Base-by-base conservation (phyloP, 768 basidiomycete species). In the Mycena olivaceomarginata region DNA sequence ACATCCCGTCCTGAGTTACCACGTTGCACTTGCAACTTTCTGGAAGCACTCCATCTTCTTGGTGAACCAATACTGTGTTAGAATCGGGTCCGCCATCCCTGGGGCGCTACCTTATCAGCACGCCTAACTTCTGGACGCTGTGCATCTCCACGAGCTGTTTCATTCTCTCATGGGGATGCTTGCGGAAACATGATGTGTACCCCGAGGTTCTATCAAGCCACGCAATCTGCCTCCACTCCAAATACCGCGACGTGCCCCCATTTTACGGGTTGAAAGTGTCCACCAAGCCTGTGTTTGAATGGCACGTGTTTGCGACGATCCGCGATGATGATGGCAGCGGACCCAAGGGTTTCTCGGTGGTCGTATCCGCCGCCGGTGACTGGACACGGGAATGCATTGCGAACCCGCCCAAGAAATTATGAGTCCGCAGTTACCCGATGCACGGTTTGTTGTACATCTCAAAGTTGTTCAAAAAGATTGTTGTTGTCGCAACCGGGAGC, bases 291-390 rank as follows among this genome's bases (percentile, higher is more conserved):
- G 81, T 88, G 31, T 64, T 85, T 25, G 87, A 88, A 76, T 88
- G 87, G 87, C 87, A 88, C 67, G 84, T 84, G 5, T 88, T 88
- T 74, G 87, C 86, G 4, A 86, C 85, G 25, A 45, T 72, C 8
- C 75, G 66, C 9, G 75, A 76, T 65, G 75, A 76, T 37, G 75
- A 77, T 46, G 75, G 75, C 22, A 83, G 60, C 15, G 86, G 85
- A 56, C 83, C 84, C 63, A 86, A 85, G 67, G 89, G 88, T 0
- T 92, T 88, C 81, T 91, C 90, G n/a, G 83, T 90, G 41, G 88
- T 92, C 12, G 90, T 92, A 9, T 90, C 90, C 5, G 87, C 87
- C 39, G 91, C 91, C 5, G 91, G 91, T 40, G 91, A 93, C 79
- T 92, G 91, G 91, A 93, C 92, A 1, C 82, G n/a, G 77, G 86